Percentiles rank a stretch among this genome's conserved stretches.
Evolutionary conservation across 2,329 filamentous ascomycete genomes (phyloP).

Genomic region (Pochonia chlamydosporia): DNA sequence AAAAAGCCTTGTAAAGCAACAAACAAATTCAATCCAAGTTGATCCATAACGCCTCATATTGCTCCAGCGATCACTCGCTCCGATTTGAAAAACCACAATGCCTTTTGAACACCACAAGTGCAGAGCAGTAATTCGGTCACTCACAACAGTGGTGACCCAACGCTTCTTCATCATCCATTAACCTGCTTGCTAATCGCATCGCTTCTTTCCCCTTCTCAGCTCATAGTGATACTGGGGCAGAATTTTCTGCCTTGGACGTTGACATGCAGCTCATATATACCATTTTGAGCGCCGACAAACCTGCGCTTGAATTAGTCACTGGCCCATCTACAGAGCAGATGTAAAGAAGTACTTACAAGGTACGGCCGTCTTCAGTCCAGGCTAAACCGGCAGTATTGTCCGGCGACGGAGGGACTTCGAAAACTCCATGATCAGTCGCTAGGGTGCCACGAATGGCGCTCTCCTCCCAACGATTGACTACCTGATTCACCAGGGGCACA

Average conservation of each 20-base stretch:
- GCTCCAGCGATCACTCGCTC: neutral
- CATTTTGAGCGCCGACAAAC: slow-evolving; percentile 62
- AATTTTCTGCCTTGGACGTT: slow-evolving; percentile 57
- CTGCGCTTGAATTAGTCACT: slow-evolving; percentile 22
- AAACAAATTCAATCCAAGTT: slow-evolving; percentile 1
- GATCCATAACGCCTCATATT: slow-evolving; percentile 4
- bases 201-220: slow-evolving; percentile 31
- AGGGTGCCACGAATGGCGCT: slow-evolving; percentile 26
- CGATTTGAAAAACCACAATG: neutral
- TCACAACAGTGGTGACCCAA: neutral
- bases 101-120: slow-evolving; percentile 1
- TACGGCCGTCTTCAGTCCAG: slow-evolving; percentile 57
- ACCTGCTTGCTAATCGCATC: too few species aligned
- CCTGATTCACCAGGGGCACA: slow-evolving; percentile 31
- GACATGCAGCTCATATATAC: slow-evolving; percentile 69
- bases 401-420: slow-evolving; percentile 39
- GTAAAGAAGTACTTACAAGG: slow-evolving; percentile 42
- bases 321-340: neutral
- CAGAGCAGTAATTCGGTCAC: neutral
- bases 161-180: neutral
- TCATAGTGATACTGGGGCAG: slow-evolving; percentile 48
- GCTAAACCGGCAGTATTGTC: slow-evolving; percentile 56
- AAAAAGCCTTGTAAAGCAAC: neutral
- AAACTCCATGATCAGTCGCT: slow-evolving; percentile 31
- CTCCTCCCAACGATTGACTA: slow-evolving; percentile 32